Evolutionary conservation across 202 grass and related monocot species (phyloP).

Genomic region (Bolboschoenoplectus hybrid): DNA sequence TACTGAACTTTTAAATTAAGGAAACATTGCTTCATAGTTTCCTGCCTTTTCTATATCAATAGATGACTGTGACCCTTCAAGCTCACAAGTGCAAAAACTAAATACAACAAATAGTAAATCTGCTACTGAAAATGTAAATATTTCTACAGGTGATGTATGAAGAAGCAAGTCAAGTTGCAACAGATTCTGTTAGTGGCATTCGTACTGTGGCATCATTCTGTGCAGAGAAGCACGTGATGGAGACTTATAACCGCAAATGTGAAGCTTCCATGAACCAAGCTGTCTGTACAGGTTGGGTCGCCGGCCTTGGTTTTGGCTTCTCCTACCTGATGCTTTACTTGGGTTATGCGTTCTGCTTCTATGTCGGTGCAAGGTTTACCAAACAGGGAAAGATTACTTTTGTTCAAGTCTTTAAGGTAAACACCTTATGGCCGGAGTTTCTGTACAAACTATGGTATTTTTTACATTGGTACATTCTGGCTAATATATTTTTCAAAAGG

Average conservation of each 20-base stretch:
- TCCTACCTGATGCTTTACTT: conserved; percentile 46
- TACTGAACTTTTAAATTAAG: not conserved
- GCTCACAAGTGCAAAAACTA: not conserved
- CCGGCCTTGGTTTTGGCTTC: conserved; percentile 60
- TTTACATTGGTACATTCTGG: not conserved
- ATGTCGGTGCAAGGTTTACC: conserved; percentile 50
- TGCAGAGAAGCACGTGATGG: conserved; percentile 66
- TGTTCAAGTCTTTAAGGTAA: conserved; percentile 54
- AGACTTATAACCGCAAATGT: conserved; percentile 71
- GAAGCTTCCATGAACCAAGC: conserved; percentile 69
- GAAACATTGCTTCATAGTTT: not conserved
- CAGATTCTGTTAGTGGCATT: conserved; percentile 79
- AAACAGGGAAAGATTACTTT: conserved; percentile 50
- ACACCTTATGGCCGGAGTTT: not conserved
- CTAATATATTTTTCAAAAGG: not conserved
- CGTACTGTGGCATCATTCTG: conserved; percentile 92
- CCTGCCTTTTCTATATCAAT: not conserved
- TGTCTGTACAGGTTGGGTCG: conserved; percentile 60
- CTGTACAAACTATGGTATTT: not conserved
- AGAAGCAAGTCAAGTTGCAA: conserved; percentile 91
- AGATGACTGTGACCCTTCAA: not conserved
- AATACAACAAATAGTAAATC: not conserved
- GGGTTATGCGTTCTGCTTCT: conserved; percentile 55
- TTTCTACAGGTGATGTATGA: conserved; percentile 75
- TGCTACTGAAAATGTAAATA: not conserved